Conservation (phyloP, 139 green algal genomes). For the Parachlorella kessleri region DNA sequence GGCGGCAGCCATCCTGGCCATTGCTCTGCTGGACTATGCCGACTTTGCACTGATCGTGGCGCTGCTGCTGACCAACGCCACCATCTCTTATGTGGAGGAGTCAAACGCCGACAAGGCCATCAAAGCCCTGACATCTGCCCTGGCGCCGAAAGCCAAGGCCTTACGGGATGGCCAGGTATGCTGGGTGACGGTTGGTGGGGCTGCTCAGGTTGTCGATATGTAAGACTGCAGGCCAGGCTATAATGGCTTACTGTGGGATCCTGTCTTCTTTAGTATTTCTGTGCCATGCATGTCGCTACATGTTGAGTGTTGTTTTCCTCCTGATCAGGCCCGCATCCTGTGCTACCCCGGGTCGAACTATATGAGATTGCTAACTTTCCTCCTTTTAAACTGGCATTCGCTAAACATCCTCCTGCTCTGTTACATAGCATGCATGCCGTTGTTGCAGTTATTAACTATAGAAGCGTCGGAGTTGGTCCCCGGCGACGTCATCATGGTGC, state of each 20-base stretch:
- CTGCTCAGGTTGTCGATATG: too few relatives aligned
- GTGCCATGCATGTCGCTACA: too few relatives aligned
- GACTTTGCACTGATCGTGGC: conserved; percentile 78
- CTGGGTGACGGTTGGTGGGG: too few relatives aligned
- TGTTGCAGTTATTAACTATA: conserved; percentile 41
- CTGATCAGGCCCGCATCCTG: too few relatives aligned
- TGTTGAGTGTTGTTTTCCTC: too few relatives aligned
- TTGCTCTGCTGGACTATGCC: conserved; percentile 79
- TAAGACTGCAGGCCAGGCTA: too few relatives aligned
- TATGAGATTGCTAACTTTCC: not conserved
- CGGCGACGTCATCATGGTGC: conserved; percentile 82
- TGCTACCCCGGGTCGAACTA: too few relatives aligned
- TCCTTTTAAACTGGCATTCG: too few relatives aligned
- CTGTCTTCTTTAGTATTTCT: too few relatives aligned
- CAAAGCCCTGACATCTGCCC: conserved; percentile 76
- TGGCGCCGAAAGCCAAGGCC: conserved; percentile 74
- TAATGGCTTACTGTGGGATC: too few relatives aligned
- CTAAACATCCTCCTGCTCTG: too few relatives aligned
- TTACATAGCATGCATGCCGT: too few relatives aligned
- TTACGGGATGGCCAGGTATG: conserved; percentile 56
- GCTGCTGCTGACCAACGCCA: conserved; percentile 77
- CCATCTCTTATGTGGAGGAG: conserved; percentile 81
- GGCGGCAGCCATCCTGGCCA: conserved; percentile 81
- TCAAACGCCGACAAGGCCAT: conserved; percentile 81
- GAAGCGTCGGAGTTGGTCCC: conserved; percentile 70